Conservation (phyloP, 306 rosid genomes). For the Cotoneaster glaucophyllus region DNA sequence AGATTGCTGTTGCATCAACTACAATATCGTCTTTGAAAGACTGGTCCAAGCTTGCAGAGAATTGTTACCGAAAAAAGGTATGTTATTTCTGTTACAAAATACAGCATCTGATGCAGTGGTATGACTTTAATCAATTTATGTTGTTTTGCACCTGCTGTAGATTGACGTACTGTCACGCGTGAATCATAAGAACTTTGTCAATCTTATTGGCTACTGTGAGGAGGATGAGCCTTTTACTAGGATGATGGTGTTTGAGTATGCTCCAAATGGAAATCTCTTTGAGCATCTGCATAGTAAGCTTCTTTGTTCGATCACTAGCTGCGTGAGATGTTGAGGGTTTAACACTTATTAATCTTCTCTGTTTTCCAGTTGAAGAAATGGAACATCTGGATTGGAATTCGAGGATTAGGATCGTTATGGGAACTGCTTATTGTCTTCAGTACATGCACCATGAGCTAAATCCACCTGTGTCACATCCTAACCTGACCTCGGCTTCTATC, state of each 20-base stretch:
- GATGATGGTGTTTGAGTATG: constrained; percentile 93
- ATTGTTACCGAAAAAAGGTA: constrained; percentile 69
- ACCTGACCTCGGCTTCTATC: constrained; percentile 40
- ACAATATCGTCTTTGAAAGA: constrained; percentile 40
- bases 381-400: constrained; percentile 77
- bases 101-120: constrained; percentile 1
- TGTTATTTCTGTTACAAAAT: constrained; percentile 2
- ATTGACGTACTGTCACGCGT: constrained; percentile 68
- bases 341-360: background rate
- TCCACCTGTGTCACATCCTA: constrained; percentile 61
- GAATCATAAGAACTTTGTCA: constrained; percentile 88
- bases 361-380: constrained; percentile 53
- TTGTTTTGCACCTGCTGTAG: constrained; percentile 33
- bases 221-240: constrained; percentile 82
- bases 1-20: constrained; percentile 84
- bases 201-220: constrained; percentile 89
- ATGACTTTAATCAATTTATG: background rate
- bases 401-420: constrained; percentile 85
- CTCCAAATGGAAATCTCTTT: constrained; percentile 74
- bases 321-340: background rate
- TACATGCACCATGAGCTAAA: constrained; percentile 89
- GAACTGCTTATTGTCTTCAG: constrained; percentile 77
- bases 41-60: constrained; percentile 69
- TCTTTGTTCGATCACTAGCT: constrained; percentile 8
- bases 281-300: constrained; percentile 81